Conservation (phyloP, 2,329 filamentous ascomycete genomes). For the Neophaeococcomyces aloes region DNA sequence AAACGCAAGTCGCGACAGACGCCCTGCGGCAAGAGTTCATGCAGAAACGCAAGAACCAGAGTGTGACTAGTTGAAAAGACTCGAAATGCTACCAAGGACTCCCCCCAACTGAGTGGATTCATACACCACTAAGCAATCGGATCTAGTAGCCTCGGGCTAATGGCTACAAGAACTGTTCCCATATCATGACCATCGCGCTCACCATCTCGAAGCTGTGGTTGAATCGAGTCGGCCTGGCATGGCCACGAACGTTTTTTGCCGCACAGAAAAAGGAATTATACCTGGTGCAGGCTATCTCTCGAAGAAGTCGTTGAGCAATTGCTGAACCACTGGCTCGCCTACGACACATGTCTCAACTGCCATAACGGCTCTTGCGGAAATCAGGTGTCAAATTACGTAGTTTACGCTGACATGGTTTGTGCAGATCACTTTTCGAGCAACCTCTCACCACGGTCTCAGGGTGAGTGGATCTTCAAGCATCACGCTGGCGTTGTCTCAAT, state of each 20-base stretch:
- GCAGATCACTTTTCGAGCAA: background rate
- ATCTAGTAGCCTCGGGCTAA: no score
- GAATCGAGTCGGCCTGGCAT: no score
- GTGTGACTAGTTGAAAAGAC: background rate
- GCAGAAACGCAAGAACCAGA: background rate
- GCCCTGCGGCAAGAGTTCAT: slow-evolving; percentile 47
- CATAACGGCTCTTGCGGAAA: background rate
- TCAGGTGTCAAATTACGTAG: background rate
- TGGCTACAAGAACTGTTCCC: no score
- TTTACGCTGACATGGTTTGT: background rate
- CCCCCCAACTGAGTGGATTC: background rate
- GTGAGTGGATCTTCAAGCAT: background rate
- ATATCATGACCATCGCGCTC: no score
- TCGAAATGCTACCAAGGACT: background rate
- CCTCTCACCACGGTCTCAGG: background rate
- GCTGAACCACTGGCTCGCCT: no score
- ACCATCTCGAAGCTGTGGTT: no score
- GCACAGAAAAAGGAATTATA: no score
- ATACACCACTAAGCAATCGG: no score
- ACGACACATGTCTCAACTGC: no score
- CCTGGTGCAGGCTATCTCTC: no score
- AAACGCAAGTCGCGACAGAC: slow-evolving; percentile 79
- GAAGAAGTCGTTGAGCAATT: no score
- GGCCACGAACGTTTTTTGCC: no score
- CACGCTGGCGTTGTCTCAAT: background rate